A percentile compares a stretch with the other conserved stretches of the same genome.
Evolutionary conservation across 179 eudicot genomes (phyloP).

Genomic region (Corrigiola litoralis): DNA sequence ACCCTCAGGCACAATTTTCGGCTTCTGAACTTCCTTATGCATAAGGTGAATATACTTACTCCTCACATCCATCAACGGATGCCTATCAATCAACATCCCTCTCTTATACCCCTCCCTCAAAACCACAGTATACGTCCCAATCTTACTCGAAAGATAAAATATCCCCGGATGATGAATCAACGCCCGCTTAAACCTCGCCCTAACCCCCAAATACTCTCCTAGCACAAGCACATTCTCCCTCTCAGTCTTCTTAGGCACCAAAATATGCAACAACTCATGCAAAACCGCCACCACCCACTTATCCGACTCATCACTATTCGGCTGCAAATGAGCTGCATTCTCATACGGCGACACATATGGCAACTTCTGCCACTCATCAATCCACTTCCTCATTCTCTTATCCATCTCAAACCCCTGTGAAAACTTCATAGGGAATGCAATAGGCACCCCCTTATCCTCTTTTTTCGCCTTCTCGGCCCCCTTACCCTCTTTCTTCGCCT

Average conservation of each 20-base stretch:
- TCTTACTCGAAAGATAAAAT: constrained; percentile 75
- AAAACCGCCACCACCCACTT: constrained; percentile 70
- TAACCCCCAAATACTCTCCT: constrained; percentile 70
- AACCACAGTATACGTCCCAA: constrained; percentile 69
- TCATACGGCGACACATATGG: constrained; percentile 84
- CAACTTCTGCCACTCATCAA: constrained; percentile 79
- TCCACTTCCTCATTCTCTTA: constrained; percentile 74
- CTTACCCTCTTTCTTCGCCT: constrained; percentile 16
- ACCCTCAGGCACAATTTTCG: constrained; percentile 17
- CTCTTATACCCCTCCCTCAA: constrained; percentile 82
- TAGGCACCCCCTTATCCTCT: constrained; percentile 44
- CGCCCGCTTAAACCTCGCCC: constrained; percentile 72
- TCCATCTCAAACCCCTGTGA: constrained; percentile 73
- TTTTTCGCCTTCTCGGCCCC: constrained; percentile 26
- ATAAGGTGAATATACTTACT: constrained; percentile 67
- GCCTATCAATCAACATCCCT: constrained; percentile 53
- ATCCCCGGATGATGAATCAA: constrained; percentile 85
- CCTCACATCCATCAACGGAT: constrained; percentile 68
- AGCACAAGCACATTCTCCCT: constrained; percentile 53
- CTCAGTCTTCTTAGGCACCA: constrained; percentile 71
- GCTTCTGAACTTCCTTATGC: constrained; percentile 49
- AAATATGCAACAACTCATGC: constrained; percentile 65
- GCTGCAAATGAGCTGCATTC: constrained; percentile 40
- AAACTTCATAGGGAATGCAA: constrained; percentile 48
- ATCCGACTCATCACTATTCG: constrained; percentile 57